phyloP scores from a whole-genome alignment of 352 stramenopile genomes.

The Saprolegnia diclina region DNA sequence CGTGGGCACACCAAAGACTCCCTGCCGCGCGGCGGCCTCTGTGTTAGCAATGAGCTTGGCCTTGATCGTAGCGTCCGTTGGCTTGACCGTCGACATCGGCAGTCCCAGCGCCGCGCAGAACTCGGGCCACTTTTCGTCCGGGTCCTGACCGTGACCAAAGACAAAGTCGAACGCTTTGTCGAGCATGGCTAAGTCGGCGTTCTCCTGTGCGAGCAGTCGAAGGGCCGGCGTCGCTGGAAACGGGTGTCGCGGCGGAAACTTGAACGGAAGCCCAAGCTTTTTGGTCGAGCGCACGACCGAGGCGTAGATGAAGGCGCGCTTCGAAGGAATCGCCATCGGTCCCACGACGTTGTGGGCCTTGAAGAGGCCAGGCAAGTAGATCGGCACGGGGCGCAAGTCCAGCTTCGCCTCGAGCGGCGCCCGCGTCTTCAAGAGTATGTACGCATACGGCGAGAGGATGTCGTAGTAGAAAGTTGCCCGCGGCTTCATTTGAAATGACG shows the following conservation, averaged over 20 bases:
- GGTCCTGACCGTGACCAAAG: slow-evolving; percentile 16
- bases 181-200: slow-evolving; percentile 8
- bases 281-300: slow-evolving; percentile 3
- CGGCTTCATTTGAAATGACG: background rate
- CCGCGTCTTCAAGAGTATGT: slow-evolving; percentile 19
- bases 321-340: background rate
- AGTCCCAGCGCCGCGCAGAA: slow-evolving; percentile 12
- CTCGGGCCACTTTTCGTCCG: slow-evolving; percentile 2
- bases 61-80: slow-evolving; percentile 9
- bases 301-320: slow-evolving; percentile 14
- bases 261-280: background rate
- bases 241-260: slow-evolving; percentile 9
- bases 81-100: background rate
- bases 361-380: slow-evolving; percentile 11
- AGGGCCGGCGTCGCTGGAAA: background rate
- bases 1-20: slow-evolving; percentile 12
- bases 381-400: slow-evolving; percentile 4
- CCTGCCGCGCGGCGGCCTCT: background rate
- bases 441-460: slow-evolving; percentile 17
- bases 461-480: slow-evolving; percentile 15
- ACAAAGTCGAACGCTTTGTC: slow-evolving; percentile 20
- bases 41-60: slow-evolving; percentile 14
- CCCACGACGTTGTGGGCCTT: background rate
- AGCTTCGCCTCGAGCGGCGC: slow-evolving; percentile 20
- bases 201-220: slow-evolving; percentile 1